Percentiles rank a stretch among this genome's conserved stretches.
phyloP scores from a whole-genome alignment of 345 rosid species.

The Hibiscus syriacus region DNA sequence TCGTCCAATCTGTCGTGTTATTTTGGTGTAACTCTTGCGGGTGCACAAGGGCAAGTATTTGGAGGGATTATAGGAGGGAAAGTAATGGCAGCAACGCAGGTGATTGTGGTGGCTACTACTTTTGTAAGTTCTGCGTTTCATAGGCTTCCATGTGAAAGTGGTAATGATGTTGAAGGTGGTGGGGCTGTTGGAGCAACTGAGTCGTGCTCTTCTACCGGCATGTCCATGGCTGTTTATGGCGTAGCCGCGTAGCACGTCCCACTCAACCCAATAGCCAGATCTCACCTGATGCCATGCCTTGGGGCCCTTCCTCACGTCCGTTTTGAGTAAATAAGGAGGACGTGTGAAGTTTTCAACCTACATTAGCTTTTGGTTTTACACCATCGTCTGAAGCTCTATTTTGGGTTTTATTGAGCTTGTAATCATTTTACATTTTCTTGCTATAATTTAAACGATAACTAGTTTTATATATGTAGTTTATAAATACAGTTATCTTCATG shows the following conservation, averaged over 20 bases:
- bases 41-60: slow-evolving; percentile 46
- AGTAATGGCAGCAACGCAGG: slow-evolving; percentile 33
- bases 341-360: background rate
- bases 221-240: slow-evolving; percentile 18
- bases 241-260: slow-evolving; percentile 15
- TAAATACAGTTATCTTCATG: background rate
- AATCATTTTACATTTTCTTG: background rate
- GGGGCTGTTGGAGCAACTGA: slow-evolving; percentile 5
- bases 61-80: slow-evolving; percentile 51
- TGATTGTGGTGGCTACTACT: slow-evolving; percentile 37
- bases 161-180: slow-evolving; percentile 9
- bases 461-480: background rate
- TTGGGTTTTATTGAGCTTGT: background rate
- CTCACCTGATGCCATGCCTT: slow-evolving; percentile 25
- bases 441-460: background rate
- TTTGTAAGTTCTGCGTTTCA: slow-evolving; percentile 26
- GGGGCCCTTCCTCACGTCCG: slow-evolving; percentile 22
- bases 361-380: background rate
- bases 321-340: background rate
- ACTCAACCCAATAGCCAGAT: slow-evolving; percentile 23
- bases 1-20: slow-evolving; percentile 4
- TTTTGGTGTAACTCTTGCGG: slow-evolving; percentile 44
- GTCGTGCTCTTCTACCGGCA: slow-evolving; percentile 8
- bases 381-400: background rate
- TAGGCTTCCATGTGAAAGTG: slow-evolving; percentile 24